Evolutionary conservation across 2,329 filamentous ascomycete genomes (phyloP).

Genomic region (Cordyceps tenuipes): DNA sequence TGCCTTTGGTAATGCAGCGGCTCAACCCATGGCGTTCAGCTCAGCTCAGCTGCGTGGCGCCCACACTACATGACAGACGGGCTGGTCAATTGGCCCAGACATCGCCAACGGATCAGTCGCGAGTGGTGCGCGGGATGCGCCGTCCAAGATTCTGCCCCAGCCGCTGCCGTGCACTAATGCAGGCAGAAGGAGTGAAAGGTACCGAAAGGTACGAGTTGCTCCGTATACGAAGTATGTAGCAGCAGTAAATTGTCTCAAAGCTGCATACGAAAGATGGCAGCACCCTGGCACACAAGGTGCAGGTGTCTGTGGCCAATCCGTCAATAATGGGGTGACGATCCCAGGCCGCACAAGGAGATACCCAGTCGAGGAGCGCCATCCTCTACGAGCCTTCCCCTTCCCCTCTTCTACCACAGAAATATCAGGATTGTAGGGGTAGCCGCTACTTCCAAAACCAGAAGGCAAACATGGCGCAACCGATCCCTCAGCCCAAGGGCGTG

Average conservation of each 20-base stretch:
- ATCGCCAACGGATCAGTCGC: not conserved
- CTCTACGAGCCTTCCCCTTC: not conserved
- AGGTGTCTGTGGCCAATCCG: not conserved
- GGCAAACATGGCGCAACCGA: constrained; percentile 25
- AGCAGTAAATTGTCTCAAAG: not conserved
- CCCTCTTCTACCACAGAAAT: not conserved
- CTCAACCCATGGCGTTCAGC: constrained; percentile 3
- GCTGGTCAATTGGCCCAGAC: not conserved
- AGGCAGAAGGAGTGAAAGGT: not conserved
- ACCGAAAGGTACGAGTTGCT: not conserved
- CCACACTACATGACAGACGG: constrained; percentile 3
- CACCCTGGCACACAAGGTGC: not conserved
- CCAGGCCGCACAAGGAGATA: not conserved
- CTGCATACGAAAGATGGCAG: not conserved
- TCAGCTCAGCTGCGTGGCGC: not conserved
- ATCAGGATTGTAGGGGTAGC: not conserved
- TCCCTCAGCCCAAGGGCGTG: constrained; percentile 27
- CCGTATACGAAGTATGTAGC: not conserved
- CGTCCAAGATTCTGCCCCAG: not conserved
- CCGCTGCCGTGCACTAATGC: constrained; percentile 4
- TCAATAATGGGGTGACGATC: not conserved
- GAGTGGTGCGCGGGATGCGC: constrained; percentile 1
- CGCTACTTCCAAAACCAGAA: not conserved
- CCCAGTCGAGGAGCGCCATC: not conserved
- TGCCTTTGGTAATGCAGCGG: not conserved